Base-by-base conservation (phyloP, 257 asterid species). In the Ocimum tenuiflorum region DNA sequence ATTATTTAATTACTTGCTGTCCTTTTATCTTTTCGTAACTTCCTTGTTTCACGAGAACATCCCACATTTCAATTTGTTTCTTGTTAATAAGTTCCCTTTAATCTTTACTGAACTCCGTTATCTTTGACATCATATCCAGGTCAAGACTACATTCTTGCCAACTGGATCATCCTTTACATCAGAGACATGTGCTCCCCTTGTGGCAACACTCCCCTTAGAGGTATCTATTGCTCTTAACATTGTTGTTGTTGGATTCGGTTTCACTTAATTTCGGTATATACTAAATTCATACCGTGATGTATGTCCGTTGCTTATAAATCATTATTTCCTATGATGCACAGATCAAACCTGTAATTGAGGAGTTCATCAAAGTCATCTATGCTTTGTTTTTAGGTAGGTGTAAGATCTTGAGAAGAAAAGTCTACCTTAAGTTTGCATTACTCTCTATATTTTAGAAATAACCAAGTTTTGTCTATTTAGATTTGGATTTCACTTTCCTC, bases 171-270 rank as follows among this genome's bases (percentile, higher is more conserved):
- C 95, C 8, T 80, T 92, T 47, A 84, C 96, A 69, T 70, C 94
- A 47, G 97, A 87, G 59, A 55, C 74, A n/a, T 79, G 87, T 73
- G 99, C 99, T 76, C 97, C 97, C 36, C 96, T 92, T 42, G 81
- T 92, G 64, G 96, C 97, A n/a, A 86, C 95, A 61, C 89, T 92
- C 75, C 95, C 97, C 14, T 68, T 92, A 79, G 99, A 92, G 96
- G 98, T 89, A 84, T 11, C 33, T 71, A 38, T 20, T 36, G 10
- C 7, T 60, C 46, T 60, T 60, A 13, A 39, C 8, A 41, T 20
- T 60, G 51, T 41, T 17, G 29, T 12, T 2, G 6, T 27, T 60
- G 13, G 8, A 0, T 43, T 3, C 7, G 2, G 18, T 39, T 58
- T 36, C 27, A 41, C 65, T 33, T 56, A 4, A 15, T 56, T 33